These are phyloP conservation scores for Fusarium globosum DNA, from an alignment of 2,329 filamentous ascomycete genomes.

Conservation along the genomic window DNA sequence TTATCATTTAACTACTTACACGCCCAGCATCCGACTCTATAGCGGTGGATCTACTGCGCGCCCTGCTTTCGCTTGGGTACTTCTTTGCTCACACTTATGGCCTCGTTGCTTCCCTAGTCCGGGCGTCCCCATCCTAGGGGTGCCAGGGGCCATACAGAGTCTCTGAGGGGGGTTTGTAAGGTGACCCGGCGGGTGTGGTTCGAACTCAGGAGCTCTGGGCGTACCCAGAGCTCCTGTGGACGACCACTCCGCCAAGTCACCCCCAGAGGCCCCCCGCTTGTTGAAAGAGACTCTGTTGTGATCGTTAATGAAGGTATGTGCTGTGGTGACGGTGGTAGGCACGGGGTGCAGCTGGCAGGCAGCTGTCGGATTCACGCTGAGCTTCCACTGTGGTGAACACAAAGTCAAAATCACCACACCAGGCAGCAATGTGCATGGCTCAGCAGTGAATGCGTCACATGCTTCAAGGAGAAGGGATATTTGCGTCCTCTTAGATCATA, in stretches of 20 bases:
- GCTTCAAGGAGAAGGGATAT: not conserved
- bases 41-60: constrained; percentile 44
- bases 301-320: constrained; percentile 10
- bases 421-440: not conserved
- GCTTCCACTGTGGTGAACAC: not conserved
- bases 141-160: constrained; percentile 39
- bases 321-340: not conserved
- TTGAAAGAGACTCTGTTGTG: not conserved
- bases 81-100: constrained; percentile 43
- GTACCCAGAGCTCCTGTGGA: not conserved
- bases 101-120: constrained; percentile 31
- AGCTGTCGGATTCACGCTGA: constrained; percentile 1
- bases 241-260: constrained; percentile 7
- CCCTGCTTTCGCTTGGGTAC: constrained; percentile 45
- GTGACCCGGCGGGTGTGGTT: not conserved
- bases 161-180: constrained; percentile 30
- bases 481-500: not conserved
- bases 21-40: constrained; percentile 30
- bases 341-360: constrained; percentile 16
- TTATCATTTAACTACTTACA: not conserved
- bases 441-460: not conserved
- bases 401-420: constrained; percentile 6
- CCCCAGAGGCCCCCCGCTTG: constrained; percentile 17
- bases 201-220: constrained; percentile 8
- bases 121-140: constrained; percentile 12